Conservation (phyloP, 2,329 filamentous ascomycete genomes). For the Curvularia eragrostidis region DNA sequence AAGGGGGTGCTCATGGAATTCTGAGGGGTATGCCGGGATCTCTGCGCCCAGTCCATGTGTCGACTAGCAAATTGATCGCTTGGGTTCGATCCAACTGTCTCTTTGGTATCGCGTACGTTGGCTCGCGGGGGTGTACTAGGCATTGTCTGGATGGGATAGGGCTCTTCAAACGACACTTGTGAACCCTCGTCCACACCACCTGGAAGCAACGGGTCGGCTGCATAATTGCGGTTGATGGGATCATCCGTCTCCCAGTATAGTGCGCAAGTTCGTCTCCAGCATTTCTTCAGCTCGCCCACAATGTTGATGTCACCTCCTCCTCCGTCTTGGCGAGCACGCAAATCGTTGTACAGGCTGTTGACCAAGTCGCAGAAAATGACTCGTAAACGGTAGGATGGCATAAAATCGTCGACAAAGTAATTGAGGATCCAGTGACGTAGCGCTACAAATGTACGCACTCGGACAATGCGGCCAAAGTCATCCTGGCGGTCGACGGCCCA, state of each 20-base stretch:
- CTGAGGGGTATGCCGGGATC: constrained; percentile 46
- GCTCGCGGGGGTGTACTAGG: constrained; percentile 39
- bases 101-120: constrained; percentile 37
- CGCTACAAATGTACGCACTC: constrained; percentile 93
- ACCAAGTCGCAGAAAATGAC: constrained; percentile 80
- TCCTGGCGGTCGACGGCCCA: constrained; percentile 85
- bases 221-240: constrained; percentile 64
- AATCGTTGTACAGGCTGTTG: constrained; percentile 66
- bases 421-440: constrained; percentile 97
- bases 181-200: constrained; percentile 68
- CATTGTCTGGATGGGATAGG: constrained; percentile 11
- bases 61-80: constrained; percentile 49
- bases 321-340: constrained; percentile 59
- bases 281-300: constrained; percentile 91
- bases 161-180: constrained; percentile 34
- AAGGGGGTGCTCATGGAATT: constrained; percentile 48
- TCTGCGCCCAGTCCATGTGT: constrained; percentile 50
- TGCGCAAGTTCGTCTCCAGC: constrained; percentile 90
- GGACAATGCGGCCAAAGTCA: constrained; percentile 89
- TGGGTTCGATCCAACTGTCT: constrained; percentile 46
- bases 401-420: constrained; percentile 95
- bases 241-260: constrained; percentile 84
- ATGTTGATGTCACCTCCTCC: constrained; percentile 79
- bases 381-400: constrained; percentile 75
- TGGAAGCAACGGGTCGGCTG: constrained; percentile 73